Percentiles rank a stretch among this genome's conserved stretches.
Conservation (phyloP, 1,284 basidiomycete genomes). For the Fomitopsis palustris region DNA sequence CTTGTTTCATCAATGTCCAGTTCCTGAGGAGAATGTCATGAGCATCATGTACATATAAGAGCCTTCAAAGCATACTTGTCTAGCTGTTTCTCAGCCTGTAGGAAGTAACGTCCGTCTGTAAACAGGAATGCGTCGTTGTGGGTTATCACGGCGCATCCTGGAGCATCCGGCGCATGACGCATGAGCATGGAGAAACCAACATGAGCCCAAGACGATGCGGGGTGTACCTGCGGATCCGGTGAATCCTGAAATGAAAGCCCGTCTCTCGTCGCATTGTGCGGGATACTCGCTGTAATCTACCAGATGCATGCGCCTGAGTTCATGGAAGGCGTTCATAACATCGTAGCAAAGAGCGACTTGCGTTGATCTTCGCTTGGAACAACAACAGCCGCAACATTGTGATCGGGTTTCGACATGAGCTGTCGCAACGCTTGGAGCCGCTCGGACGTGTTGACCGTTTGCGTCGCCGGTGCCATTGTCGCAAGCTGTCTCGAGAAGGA, state of each 20-base stretch:
- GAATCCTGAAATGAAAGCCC: constrained; percentile 90
- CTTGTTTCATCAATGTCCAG: constrained; percentile 93
- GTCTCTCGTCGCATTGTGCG: constrained; percentile 78
- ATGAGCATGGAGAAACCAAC: background rate
- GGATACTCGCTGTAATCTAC: constrained; percentile 90
- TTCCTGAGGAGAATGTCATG: constrained; percentile 45
- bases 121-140: constrained; percentile 72
- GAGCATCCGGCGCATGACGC: background rate
- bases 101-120: constrained; percentile 92
- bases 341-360: constrained; percentile 35
- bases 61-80: constrained; percentile 51
- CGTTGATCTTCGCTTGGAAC: constrained; percentile 89
- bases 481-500: background rate
- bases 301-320: background rate
- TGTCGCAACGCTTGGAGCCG: constrained; percentile 58
- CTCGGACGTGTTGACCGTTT: constrained; percentile 59
- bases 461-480: constrained; percentile 33
- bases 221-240: constrained; percentile 82
- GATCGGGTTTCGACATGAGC: constrained; percentile 59
- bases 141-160: constrained; percentile 83
- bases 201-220: background rate
- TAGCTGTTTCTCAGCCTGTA: constrained; percentile 90
- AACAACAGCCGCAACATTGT: constrained; percentile 66
- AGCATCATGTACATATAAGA: background rate
- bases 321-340: background rate